Evolutionary conservation across 176 grass and related monocot genomes (phyloP).

Genomic region (Aechmea fasciata): DNA sequence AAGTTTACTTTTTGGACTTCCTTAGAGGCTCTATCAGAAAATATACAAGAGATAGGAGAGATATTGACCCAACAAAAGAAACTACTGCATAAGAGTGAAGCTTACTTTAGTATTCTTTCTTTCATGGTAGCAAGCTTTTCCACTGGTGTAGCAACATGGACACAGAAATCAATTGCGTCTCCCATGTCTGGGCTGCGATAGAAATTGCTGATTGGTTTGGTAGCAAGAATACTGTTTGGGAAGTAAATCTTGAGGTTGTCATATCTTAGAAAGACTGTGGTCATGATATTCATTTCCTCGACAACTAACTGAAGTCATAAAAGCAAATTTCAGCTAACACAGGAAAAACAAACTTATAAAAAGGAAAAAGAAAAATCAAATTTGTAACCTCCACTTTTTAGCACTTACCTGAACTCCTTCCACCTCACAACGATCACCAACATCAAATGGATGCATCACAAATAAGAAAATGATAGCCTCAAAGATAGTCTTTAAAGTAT

Average conservation of each 20-base stretch:
- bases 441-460: constrained; percentile 93
- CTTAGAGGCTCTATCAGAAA: too few species aligned
- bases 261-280: constrained; percentile 83
- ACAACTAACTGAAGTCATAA: constrained; percentile 52
- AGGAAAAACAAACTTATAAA: background rate
- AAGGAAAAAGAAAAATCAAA: background rate
- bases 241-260: constrained; percentile 91
- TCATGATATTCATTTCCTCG: constrained; percentile 97
- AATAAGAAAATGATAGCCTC: constrained; percentile 93
- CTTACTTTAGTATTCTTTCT: constrained; percentile 67
- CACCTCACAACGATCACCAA: constrained; percentile 80
- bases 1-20: too few species aligned
- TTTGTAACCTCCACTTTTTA: background rate
- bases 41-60: too few species aligned
- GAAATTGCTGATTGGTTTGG: constrained; percentile 61
- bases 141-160: constrained; percentile 64
- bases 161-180: constrained; percentile 57
- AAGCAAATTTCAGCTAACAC: constrained; percentile 11
- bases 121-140: constrained; percentile 88
- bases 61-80: too few species aligned
- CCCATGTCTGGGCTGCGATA: constrained; percentile 97
- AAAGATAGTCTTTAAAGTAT: constrained; percentile 81
- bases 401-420: constrained; percentile 62
- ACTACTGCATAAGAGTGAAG: background rate
- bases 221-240: constrained; percentile 69